Base-by-base conservation (phyloP, 2,329 filamentous ascomycete genomes). In the Ceratocystis eucalypticola region DNA sequence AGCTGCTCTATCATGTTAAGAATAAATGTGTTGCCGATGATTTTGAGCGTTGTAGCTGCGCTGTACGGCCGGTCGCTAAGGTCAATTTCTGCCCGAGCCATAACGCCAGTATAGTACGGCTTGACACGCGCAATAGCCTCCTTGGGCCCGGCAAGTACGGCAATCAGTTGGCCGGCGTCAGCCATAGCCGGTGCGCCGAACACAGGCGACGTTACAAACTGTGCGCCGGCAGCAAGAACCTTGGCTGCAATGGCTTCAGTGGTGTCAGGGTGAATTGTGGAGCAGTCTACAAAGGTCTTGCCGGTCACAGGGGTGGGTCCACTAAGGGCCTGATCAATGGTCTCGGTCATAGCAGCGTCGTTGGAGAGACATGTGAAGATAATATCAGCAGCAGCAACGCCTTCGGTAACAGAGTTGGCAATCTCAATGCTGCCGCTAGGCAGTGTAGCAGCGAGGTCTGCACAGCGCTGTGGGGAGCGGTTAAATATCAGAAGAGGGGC, bases 1-100 rank as follows among this genome's bases (percentile, higher is more conserved):
- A 96, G 77, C 64, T 89, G 82, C 72, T 91, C 87, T 28, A 92
- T 83, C 82, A 92, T 92, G 77, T 89, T 88, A 50, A 95, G 74
- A 71, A 96, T 82, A 74, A 96, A 92, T 0, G 88, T 89, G 75
- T 96, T 96, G 67, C 92, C 91, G 8, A 96, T 81, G 22, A 96
- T 79, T 76, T 96, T 94, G 61, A 96, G 79, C 59, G 84, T 82
- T 1, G 85, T 82, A 3, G 91, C 86, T 65, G 84, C 84, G 64
- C 87, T 83, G 62, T 86, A 85, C 0, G 87, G 82, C 74, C 89
- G 82, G 69, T 82, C 84, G 57, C 80, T 80, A 74, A 91, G 86
- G 73, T 93, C 84, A 68, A 95, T 85, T 69, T 85, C 83, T 1
- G 80, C 82, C 44, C 83, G 81, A 1, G 86, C 82, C 72, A 87